These are phyloP conservation scores for Davidsoniella virescens DNA, from an alignment of 2,329 filamentous ascomycete genomes.

Conservation along the genomic window DNA sequence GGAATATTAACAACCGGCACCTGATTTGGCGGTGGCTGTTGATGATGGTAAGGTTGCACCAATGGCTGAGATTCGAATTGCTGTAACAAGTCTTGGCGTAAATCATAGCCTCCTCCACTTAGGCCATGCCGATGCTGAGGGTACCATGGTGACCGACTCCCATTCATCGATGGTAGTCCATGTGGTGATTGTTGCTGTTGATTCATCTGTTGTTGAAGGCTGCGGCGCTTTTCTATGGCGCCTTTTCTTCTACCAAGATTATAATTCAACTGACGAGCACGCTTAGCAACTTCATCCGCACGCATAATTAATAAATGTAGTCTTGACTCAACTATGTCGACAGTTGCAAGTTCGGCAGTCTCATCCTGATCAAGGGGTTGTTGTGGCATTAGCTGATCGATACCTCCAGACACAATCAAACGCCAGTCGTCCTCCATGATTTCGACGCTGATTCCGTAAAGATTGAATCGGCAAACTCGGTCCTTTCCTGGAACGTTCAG, in stretches of 20 bases:
- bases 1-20: constrained; percentile 8
- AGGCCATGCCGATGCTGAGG: constrained; percentile 9
- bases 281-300: constrained; percentile 52
- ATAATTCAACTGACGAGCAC: constrained; percentile 63
- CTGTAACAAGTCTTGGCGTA: constrained; percentile 38
- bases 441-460: constrained; percentile 67
- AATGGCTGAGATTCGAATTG: constrained; percentile 25
- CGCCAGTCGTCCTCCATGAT: constrained; percentile 81
- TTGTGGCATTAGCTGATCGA: constrained; percentile 62
- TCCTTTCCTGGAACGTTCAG: constrained; percentile 51
- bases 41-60: not conserved
- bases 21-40: constrained; percentile 2
- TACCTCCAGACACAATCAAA: constrained; percentile 64
- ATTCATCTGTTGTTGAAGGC: constrained; percentile 18
- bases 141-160: constrained; percentile 10
- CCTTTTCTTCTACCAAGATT: constrained; percentile 57
- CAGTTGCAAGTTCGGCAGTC: constrained; percentile 64
- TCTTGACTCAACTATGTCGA: constrained; percentile 71
- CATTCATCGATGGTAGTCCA: not conserved
- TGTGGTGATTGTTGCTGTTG: constrained; percentile 5
- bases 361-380: constrained; percentile 76
- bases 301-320: constrained; percentile 61
- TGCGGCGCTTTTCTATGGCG: constrained; percentile 51
- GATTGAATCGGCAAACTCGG: constrained; percentile 64
- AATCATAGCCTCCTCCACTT: constrained; percentile 22